These are phyloP conservation scores for Selaginella tamariscina DNA, from an alignment of 75 land plant species.

Conservation along the genomic window DNA sequence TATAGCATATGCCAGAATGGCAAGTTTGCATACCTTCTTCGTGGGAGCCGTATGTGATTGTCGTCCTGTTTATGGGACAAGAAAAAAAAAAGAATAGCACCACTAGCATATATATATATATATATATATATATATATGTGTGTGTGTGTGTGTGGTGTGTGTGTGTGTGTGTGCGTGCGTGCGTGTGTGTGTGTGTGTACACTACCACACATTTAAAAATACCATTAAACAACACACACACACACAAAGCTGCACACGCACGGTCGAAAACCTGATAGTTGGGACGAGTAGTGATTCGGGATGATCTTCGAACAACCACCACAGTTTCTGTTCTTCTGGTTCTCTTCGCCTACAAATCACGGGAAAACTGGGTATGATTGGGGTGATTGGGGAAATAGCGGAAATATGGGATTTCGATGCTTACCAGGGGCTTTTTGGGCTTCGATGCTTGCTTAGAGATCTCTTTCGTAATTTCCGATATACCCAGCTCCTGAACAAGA, in stretches of 20 bases:
- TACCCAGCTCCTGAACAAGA: conserved; percentile 15
- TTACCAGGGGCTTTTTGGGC: neutral
- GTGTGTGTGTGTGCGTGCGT: too few species aligned
- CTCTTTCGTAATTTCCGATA: conserved; percentile 7
- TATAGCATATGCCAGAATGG: neutral
- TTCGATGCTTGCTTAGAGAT: neutral
- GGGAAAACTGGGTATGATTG: too few species aligned
- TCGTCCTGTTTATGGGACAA: neutral
- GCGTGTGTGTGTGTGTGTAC: too few species aligned
- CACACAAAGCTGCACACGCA: too few species aligned
- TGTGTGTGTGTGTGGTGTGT: too few species aligned
- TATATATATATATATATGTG: too few species aligned
- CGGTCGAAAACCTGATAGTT: too few species aligned
- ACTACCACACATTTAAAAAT: too few species aligned
- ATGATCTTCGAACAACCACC: neutral
- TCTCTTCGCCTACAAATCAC: neutral
- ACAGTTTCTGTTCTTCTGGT: neutral
- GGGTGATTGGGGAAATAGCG: conserved; percentile 10
- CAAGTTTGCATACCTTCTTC: conserved; percentile 3
- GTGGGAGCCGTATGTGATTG: neutral
- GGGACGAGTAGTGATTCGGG: neutral
- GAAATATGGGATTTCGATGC: neutral
- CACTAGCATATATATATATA: neutral
- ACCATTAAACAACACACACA: too few species aligned
- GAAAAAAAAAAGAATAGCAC: neutral